phyloP scores from a whole-genome alignment of 2,329 filamentous ascomycete genomes.

The Aspergillus neotritici region DNA sequence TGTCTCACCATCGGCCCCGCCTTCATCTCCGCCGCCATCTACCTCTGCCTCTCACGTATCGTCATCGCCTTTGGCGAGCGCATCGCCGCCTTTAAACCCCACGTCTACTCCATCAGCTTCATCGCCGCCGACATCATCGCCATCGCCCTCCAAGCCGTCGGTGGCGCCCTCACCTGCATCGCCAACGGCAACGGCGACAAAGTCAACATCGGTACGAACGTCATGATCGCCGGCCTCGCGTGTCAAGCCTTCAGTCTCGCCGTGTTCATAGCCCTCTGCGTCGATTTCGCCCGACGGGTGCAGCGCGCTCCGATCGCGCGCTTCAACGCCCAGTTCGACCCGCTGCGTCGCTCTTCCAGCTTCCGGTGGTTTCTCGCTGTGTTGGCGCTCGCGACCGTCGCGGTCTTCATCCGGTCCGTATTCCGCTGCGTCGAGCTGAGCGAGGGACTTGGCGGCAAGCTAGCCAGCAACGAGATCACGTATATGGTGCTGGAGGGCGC shows the following conservation, averaged over 20 bases:
- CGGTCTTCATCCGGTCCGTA: constrained; percentile 45
- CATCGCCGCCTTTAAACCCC: constrained; percentile 29
- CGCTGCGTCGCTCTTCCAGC: background rate
- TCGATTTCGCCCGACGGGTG: constrained; percentile 47
- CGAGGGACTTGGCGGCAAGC: constrained; percentile 41
- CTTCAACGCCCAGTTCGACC: constrained; percentile 5
- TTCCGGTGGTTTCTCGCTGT: constrained; percentile 12
- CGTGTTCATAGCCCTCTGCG: constrained; percentile 48
- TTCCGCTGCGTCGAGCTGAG: constrained; percentile 49
- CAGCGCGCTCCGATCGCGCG: constrained; percentile 2
- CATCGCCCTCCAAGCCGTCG: constrained; percentile 55
- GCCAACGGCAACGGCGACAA: constrained; percentile 2
- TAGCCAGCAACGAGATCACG: constrained; percentile 47
- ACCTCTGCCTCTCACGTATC: constrained; percentile 46
- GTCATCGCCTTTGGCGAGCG: constrained; percentile 31
- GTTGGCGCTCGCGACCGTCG: constrained; percentile 38
- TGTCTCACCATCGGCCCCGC: constrained; percentile 61
- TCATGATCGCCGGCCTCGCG: constrained; percentile 60
- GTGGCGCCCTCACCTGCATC: constrained; percentile 25
- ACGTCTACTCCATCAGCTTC: constrained; percentile 44
- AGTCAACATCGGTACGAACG: constrained; percentile 46
- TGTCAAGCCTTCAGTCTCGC: constrained; percentile 56
- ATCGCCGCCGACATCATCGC: constrained; percentile 59
- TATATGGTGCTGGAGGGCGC: constrained; percentile 52
- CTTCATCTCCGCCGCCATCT: constrained; percentile 60